phyloP scores from a whole-genome alignment of 371 early-diverging fungal genomes.

The Mortierella sp. region DNA sequence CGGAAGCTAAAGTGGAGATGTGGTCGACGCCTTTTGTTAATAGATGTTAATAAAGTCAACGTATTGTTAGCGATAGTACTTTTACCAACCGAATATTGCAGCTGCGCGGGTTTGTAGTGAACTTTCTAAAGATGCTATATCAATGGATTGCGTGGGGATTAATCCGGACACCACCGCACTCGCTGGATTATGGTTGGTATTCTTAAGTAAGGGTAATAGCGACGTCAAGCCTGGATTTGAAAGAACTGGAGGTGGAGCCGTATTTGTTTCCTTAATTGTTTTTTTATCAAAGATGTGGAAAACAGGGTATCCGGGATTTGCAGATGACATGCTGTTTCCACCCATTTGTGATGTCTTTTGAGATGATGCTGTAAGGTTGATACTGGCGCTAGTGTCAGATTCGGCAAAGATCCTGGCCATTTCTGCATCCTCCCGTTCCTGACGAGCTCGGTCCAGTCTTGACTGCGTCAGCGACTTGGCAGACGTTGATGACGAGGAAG shows the following conservation, averaged over 20 bases:
- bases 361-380: conserved; percentile 32
- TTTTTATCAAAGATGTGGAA: conserved; percentile 42
- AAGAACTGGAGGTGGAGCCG: neutral
- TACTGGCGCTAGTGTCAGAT: conserved; percentile 23
- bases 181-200: neutral
- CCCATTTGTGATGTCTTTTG: neutral
- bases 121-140: neutral
- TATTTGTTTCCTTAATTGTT: neutral
- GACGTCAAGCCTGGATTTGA: neutral
- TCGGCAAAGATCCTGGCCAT: conserved; percentile 51
- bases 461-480: conserved; percentile 12
- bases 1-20: neutral
- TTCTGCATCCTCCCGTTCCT: conserved; percentile 50
- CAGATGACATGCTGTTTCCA: neutral
- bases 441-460: conserved; percentile 32
- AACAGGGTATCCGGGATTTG: neutral
- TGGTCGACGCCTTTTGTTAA: neutral
- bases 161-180: neutral
- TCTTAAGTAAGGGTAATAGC: neutral
- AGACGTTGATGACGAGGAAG: neutral
- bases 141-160: neutral
- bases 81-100: conserved; percentile 10
- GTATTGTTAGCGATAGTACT: neutral
- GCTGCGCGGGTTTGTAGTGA: conserved; percentile 15
- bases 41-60: neutral